Conservation (phyloP, 768 basidiomycete genomes). For the Lepiota venenata region DNA sequence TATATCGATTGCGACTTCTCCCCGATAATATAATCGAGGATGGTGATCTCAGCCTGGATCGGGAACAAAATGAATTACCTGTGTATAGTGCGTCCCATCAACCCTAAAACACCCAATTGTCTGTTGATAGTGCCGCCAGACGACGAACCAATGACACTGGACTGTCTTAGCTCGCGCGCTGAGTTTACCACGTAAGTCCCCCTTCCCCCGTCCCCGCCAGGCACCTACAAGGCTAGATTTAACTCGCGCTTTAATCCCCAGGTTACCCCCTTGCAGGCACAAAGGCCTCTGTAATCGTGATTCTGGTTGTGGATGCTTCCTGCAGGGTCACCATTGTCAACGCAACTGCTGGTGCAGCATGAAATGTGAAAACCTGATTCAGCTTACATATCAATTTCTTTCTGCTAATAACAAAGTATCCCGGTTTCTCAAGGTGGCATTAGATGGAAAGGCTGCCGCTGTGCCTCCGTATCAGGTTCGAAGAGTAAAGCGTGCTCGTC, state of each 20-base stretch:
- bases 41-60: background rate
- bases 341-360: slow-evolving; percentile 49
- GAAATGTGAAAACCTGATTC: slow-evolving; percentile 39
- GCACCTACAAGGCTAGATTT: background rate
- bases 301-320: slow-evolving; percentile 45
- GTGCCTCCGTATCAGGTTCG: slow-evolving; percentile 19
- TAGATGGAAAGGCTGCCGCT: slow-evolving; percentile 57
- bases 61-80: background rate
- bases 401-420: background rate
- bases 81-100: background rate
- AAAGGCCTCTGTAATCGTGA: slow-evolving; percentile 46
- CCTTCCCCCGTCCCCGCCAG: background rate
- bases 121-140: background rate
- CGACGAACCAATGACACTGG: background rate
- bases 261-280: slow-evolving; percentile 53
- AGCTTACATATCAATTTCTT: background rate
- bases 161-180: background rate
- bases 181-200: slow-evolving; percentile 23
- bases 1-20: slow-evolving; percentile 20
- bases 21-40: slow-evolving; percentile 10
- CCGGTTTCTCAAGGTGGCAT: slow-evolving; percentile 38
- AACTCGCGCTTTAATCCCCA: slow-evolving; percentile 17
- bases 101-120: background rate
- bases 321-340: slow-evolving; percentile 50
- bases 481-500: slow-evolving; percentile 15